Percentiles rank a stretch among this genome's conserved stretches.
These are phyloP conservation scores for Phytophthora sansomeana DNA, from an alignment of 352 stramenopile species.

Conservation along the genomic window DNA sequence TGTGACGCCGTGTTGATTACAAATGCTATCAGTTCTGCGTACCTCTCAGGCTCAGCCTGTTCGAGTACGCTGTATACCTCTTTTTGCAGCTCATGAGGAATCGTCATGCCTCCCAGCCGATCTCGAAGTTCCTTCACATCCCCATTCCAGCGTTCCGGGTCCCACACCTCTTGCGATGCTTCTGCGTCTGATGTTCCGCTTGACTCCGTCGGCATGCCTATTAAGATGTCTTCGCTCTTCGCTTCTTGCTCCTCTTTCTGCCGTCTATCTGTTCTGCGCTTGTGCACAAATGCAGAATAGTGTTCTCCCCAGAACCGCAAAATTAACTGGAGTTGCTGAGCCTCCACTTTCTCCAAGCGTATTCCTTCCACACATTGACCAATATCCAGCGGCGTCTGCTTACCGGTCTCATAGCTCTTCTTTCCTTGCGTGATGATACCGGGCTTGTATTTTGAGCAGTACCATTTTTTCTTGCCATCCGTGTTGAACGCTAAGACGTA, in stretches of 20 bases:
- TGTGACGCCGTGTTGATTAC: too few species aligned
- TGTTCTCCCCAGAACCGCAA: not conserved
- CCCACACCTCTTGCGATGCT: not conserved
- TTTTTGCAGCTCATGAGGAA: not conserved
- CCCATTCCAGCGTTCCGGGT: not conserved
- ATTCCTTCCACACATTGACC: too few species aligned
- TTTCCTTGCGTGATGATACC: not conserved
- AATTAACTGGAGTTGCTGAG: not conserved
- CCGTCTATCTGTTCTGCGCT: too few species aligned
- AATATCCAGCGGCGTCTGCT: not conserved
- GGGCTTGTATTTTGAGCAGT: not conserved
- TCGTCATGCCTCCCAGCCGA: not conserved
- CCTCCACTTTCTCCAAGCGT: not conserved
- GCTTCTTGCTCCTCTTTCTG: too few species aligned
- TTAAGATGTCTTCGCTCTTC: too few species aligned
- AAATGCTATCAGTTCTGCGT: not conserved
- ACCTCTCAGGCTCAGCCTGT: not conserved
- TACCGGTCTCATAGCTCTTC: not conserved
- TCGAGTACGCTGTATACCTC: not conserved
- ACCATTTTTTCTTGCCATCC: not conserved
- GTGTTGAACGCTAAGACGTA: not conserved
- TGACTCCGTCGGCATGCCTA: too few species aligned
- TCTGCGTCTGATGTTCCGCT: not conserved
- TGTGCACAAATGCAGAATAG: constrained; percentile 2
- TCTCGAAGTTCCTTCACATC: not conserved